phyloP scores from a whole-genome alignment of 805 yeast genomes.

The Metschnikowia santaceciliae region DNA sequence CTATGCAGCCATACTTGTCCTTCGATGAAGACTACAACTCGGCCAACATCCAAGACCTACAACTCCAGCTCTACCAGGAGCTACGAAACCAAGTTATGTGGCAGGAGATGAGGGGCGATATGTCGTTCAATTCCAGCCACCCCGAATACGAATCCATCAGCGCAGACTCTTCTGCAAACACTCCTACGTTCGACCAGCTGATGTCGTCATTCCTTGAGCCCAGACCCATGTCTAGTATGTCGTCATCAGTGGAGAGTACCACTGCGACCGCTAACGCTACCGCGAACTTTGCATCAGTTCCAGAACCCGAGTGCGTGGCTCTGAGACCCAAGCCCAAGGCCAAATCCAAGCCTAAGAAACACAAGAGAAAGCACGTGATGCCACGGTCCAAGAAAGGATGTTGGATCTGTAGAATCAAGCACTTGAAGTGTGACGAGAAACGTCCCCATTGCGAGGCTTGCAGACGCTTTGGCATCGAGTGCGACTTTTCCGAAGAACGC shows the following conservation, averaged over 20 bases:
- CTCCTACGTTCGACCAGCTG: slow-evolving; percentile 10
- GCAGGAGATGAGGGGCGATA: slow-evolving; percentile 15
- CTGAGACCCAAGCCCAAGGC: neutral
- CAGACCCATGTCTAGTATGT: neutral
- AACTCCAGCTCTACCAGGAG: slow-evolving; percentile 9
- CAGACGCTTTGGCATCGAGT: slow-evolving; percentile 35
- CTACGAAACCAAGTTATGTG: slow-evolving; percentile 10
- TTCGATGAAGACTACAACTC: neutral
- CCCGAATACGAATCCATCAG: slow-evolving; percentile 16
- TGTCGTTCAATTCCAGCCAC: slow-evolving; percentile 10
- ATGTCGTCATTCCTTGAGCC: neutral
- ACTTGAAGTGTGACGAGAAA: slow-evolving; percentile 41
- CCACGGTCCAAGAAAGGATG: slow-evolving; percentile 43
- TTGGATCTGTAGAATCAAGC: slow-evolving; percentile 46
- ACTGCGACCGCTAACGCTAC: neutral
- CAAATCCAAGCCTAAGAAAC: slow-evolving; percentile 24
- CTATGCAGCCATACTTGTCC: neutral
- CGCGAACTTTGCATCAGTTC: neutral
- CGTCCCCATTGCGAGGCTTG: slow-evolving; percentile 38
- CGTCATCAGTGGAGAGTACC: neutral
- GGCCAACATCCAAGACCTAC: slow-evolving; percentile 6
- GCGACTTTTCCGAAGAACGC: slow-evolving; percentile 38
- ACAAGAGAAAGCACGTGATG: slow-evolving; percentile 36
- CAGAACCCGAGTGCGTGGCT: neutral
- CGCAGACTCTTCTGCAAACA: slow-evolving; percentile 15